Percentiles rank a stretch among this genome's conserved stretches.
These are phyloP conservation scores for Tardiomyces digboiensis DNA, from an alignment of 1,139 yeast genomes.

Conservation along the genomic window DNA sequence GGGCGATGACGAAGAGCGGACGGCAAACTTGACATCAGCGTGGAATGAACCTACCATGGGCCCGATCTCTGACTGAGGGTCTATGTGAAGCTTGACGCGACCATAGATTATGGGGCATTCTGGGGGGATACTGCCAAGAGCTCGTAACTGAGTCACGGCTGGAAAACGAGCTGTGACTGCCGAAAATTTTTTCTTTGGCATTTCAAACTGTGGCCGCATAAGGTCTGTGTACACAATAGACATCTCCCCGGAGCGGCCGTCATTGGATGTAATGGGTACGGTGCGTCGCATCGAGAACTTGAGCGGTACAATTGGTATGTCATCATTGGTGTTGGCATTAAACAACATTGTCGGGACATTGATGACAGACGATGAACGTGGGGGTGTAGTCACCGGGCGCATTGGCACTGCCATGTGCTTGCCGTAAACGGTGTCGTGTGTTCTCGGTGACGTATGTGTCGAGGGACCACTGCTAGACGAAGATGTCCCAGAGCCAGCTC, in stretches of 20 bases:
- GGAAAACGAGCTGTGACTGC: constrained; percentile 23
- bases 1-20: constrained; percentile 5
- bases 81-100: constrained; percentile 20
- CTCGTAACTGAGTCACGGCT: constrained; percentile 16
- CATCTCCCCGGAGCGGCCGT: not conserved
- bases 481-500: not conserved
- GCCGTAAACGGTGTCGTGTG: not conserved
- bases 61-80: not conserved
- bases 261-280: not conserved
- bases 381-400: not conserved
- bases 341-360: not conserved
- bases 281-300: not conserved
- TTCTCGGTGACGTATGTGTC: not conserved
- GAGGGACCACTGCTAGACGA: no score
- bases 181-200: constrained; percentile 23
- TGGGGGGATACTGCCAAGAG: constrained; percentile 5
- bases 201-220: constrained; percentile 27
- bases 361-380: not conserved
- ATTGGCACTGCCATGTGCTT: not conserved
- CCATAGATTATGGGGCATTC: constrained; percentile 23
- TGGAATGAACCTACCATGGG: constrained; percentile 10
- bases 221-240: constrained; percentile 19
- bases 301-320: not conserved
- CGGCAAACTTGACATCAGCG: constrained; percentile 19
- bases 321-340: not conserved